Evolutionary conservation across 202 grass and related monocot genomes (phyloP), one percentile per base, ranked within the genome.

Genomic region (Setaria viridis): DNA sequence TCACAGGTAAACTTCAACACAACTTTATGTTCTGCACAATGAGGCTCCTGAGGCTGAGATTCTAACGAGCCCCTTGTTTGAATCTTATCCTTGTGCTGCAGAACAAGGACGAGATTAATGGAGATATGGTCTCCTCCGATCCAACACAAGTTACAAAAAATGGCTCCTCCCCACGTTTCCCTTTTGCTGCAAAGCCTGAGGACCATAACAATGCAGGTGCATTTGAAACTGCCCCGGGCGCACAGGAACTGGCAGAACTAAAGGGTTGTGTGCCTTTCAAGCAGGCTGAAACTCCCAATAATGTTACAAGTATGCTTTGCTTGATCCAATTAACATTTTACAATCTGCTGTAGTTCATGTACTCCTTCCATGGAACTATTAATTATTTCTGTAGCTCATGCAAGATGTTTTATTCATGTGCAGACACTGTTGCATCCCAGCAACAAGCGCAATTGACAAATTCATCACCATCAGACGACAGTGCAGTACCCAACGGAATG

Each of bases 131-230:
- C 13, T 72, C 88, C 13, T 72, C 88, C 2, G 80, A 92, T 49
- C 65, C 92, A 76, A 51, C 91, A 20, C 84, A 87, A 82, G 58
- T 82, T 64, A 58, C 79, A 13, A 94, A 92, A 79, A 92, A 84
- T 60, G 88, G 86, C 60, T 75, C 84, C 20, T 59, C 84, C 39
- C 78, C 76, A 76, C 53, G 33, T 57, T 85, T 88, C 77, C 54
- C 80, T 58, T 89, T 89, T 47, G 34, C 84, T 41, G 20, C 49
- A 58, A 88, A 84, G 55, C 33, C 37, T 50, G 50, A 47, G 42
- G 78, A 80, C 20, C 34, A n/a, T 46, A 66, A 80, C 39, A 80
- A 51, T 51, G 63, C 21, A 19, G 67, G 67, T 76, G 82, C 85
- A 79, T 62, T 86, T 72, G 85, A 86, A 55, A 67, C 70, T 7